Percentiles rank a stretch among this genome's conserved stretches.
Evolutionary conservation across 768 basidiomycete species (phyloP).

Genomic region (Mycena epipterygia): DNA sequence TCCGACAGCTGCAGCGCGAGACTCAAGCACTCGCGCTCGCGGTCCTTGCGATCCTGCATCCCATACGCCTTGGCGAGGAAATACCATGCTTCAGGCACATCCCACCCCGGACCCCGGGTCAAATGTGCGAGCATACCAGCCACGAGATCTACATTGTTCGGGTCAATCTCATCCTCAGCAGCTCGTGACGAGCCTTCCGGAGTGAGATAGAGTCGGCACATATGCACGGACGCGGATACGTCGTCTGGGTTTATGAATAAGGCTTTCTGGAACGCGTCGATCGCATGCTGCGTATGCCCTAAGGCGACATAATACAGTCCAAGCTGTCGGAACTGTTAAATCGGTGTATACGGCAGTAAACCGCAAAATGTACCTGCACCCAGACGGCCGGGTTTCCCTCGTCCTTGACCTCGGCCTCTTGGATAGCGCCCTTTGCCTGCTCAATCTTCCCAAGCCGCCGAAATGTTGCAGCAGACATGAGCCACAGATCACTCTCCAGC

Average conservation of each 20-base stretch:
- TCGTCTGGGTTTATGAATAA: constrained; percentile 89
- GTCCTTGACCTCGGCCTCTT: constrained; percentile 93
- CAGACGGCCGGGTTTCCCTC: constrained; percentile 91
- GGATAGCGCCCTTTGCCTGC: constrained; percentile 90
- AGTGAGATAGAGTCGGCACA: constrained; percentile 81
- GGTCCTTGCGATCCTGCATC: constrained; percentile 76
- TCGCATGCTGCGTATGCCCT: constrained; percentile 70
- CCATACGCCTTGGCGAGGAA: constrained; percentile 87
- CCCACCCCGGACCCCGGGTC: constrained; percentile 88
- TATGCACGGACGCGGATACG: constrained; percentile 81
- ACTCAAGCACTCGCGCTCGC: constrained; percentile 81
- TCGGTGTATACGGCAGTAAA: background rate
- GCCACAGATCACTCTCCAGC: constrained; percentile 89
- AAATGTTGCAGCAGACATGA: constrained; percentile 96
- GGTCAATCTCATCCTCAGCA: constrained; percentile 34
- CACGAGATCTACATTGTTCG: constrained; percentile 80
- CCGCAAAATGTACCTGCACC: constrained; percentile 80
- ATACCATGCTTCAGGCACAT: constrained; percentile 96
- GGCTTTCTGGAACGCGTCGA: constrained; percentile 87
- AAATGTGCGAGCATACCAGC: constrained; percentile 84
- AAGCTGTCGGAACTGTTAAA: constrained; percentile 12
- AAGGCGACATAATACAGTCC: constrained; percentile 71
- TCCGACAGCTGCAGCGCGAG: constrained; percentile 78
- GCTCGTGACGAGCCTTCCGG: constrained; percentile 37
- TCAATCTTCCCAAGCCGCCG: constrained; percentile 90